Conservation (phyloP, 2,329 filamentous ascomycete genomes). For the Cladosporium oxysporum region DNA sequence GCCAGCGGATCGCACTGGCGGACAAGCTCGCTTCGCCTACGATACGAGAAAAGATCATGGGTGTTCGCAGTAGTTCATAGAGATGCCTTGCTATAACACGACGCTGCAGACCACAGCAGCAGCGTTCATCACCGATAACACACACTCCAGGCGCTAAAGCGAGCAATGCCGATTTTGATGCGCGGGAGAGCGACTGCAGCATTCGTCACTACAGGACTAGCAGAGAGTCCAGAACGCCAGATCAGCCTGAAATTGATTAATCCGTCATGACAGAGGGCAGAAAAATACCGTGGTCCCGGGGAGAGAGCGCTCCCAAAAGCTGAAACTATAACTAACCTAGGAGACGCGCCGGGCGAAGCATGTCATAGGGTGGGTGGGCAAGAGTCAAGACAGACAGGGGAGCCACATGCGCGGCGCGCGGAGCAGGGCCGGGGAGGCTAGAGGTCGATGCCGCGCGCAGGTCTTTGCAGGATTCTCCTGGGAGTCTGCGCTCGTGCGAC, state of each 20-base stretch:
- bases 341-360: background rate
- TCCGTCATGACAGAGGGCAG: background rate
- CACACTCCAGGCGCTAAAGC: background rate
- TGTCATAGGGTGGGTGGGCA: background rate
- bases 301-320: slow-evolving; percentile 4
- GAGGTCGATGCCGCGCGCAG: slow-evolving; percentile 11
- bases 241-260: slow-evolving; percentile 3
- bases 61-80: background rate
- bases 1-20: background rate
- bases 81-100: background rate
- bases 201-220: background rate
- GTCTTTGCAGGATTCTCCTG: slow-evolving; percentile 19
- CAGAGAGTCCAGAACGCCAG: slow-evolving; percentile 1
- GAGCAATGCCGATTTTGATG: background rate
- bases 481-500: background rate
- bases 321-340: slow-evolving; percentile 1
- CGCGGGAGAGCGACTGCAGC: background rate
- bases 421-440: slow-evolving; percentile 12
- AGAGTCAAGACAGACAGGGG: slow-evolving; percentile 1
- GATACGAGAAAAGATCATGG: background rate
- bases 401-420: slow-evolving; percentile 12
- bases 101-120: background rate
- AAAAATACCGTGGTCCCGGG: slow-evolving; percentile 1
- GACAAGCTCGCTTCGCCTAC: slow-evolving; percentile 12
- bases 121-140: slow-evolving; percentile 1